These are phyloP conservation scores for Huntiella savannae DNA, from an alignment of 2,329 filamentous ascomycete species.

Conservation along the genomic window DNA sequence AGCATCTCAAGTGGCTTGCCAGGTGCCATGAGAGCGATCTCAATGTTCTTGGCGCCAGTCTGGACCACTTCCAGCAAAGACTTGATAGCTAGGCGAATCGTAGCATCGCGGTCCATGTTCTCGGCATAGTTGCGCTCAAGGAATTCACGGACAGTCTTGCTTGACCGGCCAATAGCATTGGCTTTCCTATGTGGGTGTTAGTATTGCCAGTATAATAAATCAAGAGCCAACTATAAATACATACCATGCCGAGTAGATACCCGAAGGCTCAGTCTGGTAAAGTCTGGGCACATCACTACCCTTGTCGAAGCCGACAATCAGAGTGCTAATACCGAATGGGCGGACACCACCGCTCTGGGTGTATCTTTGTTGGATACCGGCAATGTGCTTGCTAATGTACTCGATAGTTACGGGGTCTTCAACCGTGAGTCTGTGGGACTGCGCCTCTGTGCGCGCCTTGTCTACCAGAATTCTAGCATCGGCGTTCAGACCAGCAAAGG, in stretches of 20 bases:
- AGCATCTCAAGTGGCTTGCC: slow-evolving; percentile 85
- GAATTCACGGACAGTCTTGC: slow-evolving; percentile 97
- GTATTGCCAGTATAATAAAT: not conserved
- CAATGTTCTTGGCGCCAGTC: slow-evolving; percentile 98
- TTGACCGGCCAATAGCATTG: slow-evolving; percentile 93
- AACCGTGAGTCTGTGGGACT: slow-evolving; percentile 90
- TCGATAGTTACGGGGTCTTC: slow-evolving; percentile 96
- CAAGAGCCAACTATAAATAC: slow-evolving; percentile 14
- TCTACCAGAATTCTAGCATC: slow-evolving; percentile 96
- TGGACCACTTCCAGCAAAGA: slow-evolving; percentile 95
- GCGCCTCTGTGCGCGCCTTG: slow-evolving; percentile 91
- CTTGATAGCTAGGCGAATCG: slow-evolving; percentile 94
- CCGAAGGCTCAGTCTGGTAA: slow-evolving; percentile 97
- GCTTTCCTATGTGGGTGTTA: slow-evolving; percentile 55
- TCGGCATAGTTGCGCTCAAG: slow-evolving; percentile 98
- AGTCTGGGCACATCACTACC: slow-evolving; percentile 73
- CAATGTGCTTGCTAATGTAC: slow-evolving; percentile 98
- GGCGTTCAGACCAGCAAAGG: slow-evolving; percentile 92
- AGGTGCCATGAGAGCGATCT: slow-evolving; percentile 95
- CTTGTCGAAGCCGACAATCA: slow-evolving; percentile 97
- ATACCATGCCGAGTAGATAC: slow-evolving; percentile 97
- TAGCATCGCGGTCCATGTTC: slow-evolving; percentile 88
- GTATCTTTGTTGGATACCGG: slow-evolving; percentile 94
- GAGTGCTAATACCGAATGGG: slow-evolving; percentile 95
- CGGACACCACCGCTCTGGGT: slow-evolving; percentile 96